phyloP scores from a whole-genome alignment of 139 green algal genomes.

The Chlamydomonas schloesseri region DNA sequence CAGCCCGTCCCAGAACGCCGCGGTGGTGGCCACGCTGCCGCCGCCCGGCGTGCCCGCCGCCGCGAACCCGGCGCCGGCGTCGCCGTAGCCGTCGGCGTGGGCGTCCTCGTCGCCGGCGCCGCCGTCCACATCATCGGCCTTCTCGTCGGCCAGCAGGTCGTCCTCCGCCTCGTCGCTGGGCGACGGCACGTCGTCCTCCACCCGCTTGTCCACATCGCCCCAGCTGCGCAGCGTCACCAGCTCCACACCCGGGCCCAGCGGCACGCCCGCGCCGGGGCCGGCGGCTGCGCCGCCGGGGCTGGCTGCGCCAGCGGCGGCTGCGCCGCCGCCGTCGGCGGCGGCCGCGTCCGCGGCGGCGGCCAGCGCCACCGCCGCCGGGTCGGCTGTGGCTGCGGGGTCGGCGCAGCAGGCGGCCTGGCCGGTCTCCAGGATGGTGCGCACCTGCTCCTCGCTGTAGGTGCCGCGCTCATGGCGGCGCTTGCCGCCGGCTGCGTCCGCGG shows the following conservation, averaged over 20 bases:
- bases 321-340: neutral
- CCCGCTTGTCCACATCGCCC: slow-evolving; percentile 52
- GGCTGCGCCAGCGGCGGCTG: neutral
- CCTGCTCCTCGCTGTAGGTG: neutral
- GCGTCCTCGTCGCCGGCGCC: neutral
- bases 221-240: slow-evolving; percentile 36
- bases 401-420: neutral
- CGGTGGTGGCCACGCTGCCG: slow-evolving; percentile 18
- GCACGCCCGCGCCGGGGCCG: neutral
- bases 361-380: neutral
- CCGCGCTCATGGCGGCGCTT: neutral
- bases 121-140: neutral
- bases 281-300: too few species aligned
- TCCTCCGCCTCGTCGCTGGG: slow-evolving; percentile 52
- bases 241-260: slow-evolving; percentile 54
- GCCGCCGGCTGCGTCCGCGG: neutral
- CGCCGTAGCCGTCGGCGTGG: neutral
- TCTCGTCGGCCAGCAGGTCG: slow-evolving; percentile 15
- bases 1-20: slow-evolving; percentile 73
- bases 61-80: neutral
- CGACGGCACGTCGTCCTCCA: slow-evolving; percentile 47
- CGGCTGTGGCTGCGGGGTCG: too few species aligned
- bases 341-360: neutral
- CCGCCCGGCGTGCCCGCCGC: neutral
- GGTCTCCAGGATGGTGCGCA: neutral